A percentile compares a stretch with the other conserved stretches of the same genome.
Conservation (phyloP, 306 rosid species). For the Cucurbita argyrosperma region DNA sequence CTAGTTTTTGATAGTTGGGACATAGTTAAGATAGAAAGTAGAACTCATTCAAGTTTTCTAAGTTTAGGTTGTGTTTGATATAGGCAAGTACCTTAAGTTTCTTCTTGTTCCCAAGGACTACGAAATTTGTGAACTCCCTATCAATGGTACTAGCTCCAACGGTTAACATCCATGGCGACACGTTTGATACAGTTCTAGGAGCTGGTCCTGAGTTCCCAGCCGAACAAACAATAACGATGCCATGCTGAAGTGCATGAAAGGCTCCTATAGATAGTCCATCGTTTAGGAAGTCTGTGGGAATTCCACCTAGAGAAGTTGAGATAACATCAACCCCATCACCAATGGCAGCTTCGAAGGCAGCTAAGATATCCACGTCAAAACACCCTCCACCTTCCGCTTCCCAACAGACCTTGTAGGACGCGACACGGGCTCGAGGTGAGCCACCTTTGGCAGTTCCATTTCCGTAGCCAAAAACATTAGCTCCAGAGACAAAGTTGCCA, state of each 20-base stretch:
- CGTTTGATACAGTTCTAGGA: slow-evolving; percentile 37
- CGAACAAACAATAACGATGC: slow-evolving; percentile 57
- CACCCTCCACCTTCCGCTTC: slow-evolving; percentile 39
- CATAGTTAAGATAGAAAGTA: neutral
- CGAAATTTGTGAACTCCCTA: slow-evolving; percentile 40
- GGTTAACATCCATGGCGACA: slow-evolving; percentile 77
- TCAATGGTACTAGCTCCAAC: slow-evolving; percentile 68
- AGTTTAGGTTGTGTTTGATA: neutral
- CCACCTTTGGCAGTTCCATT: slow-evolving; percentile 63
- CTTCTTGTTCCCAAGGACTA: slow-evolving; percentile 28
- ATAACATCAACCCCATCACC: slow-evolving; percentile 63
- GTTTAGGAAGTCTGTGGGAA: slow-evolving; percentile 22
- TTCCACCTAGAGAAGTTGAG: slow-evolving; percentile 47
- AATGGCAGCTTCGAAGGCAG: slow-evolving; percentile 75
- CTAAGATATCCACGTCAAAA: slow-evolving; percentile 47
- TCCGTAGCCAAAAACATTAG: slow-evolving; percentile 35
- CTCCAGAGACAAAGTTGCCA: neutral
- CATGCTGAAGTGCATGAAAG: slow-evolving; percentile 40
- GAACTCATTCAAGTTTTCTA: neutral
- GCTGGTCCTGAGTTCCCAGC: slow-evolving; percentile 68
- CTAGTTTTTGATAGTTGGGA: neutral
- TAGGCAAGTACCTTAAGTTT: neutral
- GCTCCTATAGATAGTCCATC: slow-evolving; percentile 52
- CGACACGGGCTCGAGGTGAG: slow-evolving; percentile 56
- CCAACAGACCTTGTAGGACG: slow-evolving; percentile 89